These are phyloP conservation scores for Xerocomellus intermedius DNA, from an alignment of 768 basidiomycete species.

Conservation along the genomic window DNA sequence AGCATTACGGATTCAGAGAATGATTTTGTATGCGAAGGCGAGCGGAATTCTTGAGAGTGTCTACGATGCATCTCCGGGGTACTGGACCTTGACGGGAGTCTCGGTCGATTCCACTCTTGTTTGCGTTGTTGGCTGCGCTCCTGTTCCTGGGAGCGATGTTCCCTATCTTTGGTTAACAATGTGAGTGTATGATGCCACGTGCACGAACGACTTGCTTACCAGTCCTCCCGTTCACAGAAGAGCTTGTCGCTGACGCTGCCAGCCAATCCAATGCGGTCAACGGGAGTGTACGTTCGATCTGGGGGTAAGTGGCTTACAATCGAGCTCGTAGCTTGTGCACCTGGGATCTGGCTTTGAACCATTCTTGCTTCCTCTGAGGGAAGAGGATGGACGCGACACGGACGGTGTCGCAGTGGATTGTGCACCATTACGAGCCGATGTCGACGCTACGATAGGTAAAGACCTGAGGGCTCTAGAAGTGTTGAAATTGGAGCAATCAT, in stretches of 20 bases:
- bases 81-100: conserved; percentile 22
- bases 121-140: conserved; percentile 43
- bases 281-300: not conserved
- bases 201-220: conserved; percentile 23
- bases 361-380: conserved; percentile 6
- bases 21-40: conserved; percentile 23
- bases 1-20: conserved; percentile 15
- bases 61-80: conserved; percentile 27
- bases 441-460: conserved; percentile 13
- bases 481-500: not conserved
- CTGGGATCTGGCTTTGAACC: conserved; percentile 4
- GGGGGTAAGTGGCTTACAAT: conserved; percentile 14
- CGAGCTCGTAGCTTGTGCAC: conserved; percentile 12
- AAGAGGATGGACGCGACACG: conserved; percentile 14
- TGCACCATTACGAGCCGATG: conserved; percentile 2
- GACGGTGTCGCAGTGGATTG: conserved; percentile 6
- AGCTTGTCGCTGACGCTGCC: conserved; percentile 30
- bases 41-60: conserved; percentile 29
- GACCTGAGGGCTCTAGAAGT: not conserved
- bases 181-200: conserved; percentile 1
- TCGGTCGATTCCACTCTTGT: conserved; percentile 46
- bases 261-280: conserved; percentile 1
- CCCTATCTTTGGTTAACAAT: conserved; percentile 21
- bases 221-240: conserved; percentile 16
- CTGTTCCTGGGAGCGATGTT: conserved; percentile 30